Conservation (phyloP, 352 stramenopile species). For the Ophiocytium majus region DNA sequence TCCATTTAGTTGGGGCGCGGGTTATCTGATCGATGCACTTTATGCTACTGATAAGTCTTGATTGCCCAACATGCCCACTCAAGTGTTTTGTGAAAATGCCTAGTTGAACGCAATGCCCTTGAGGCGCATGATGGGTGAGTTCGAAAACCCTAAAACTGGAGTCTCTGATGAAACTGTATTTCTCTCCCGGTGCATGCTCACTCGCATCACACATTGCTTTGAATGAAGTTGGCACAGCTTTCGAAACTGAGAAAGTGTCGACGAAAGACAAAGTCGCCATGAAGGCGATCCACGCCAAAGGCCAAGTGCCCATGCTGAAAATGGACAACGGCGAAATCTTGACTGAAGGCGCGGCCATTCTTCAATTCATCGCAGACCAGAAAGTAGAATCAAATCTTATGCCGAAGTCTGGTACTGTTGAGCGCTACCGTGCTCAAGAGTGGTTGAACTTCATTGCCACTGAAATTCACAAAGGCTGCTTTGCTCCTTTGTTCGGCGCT, state of each 20-base stretch:
- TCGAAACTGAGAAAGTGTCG: not conserved
- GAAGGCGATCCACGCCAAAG: constrained; percentile 3
- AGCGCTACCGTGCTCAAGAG: not conserved
- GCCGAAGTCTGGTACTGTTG: too few relatives aligned
- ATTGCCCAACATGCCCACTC: too few relatives aligned
- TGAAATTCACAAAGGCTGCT: constrained; percentile 12
- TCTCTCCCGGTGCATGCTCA: not conserved
- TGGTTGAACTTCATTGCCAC: constrained; percentile 7
- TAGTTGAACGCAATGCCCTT: too few relatives aligned
- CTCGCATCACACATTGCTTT: not conserved
- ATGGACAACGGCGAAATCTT: constrained; percentile 1
- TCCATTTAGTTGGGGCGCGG: too few relatives aligned
- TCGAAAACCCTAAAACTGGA: too few relatives aligned
- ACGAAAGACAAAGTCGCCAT: not conserved
- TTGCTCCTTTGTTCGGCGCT: not conserved
- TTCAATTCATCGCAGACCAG: constrained; percentile 5
- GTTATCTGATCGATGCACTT: too few relatives aligned
- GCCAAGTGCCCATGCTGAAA: not conserved
- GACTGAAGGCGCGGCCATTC: not conserved
- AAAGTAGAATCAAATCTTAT: not conserved
- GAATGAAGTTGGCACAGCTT: not conserved
- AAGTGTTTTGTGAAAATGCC: too few relatives aligned
- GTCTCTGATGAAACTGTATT: constrained; percentile 12
- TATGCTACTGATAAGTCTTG: too few relatives aligned
- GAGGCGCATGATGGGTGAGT: too few relatives aligned